Conservation (phyloP, 495 filamentous ascomycete species). For the Neurospora cerealis region DNA sequence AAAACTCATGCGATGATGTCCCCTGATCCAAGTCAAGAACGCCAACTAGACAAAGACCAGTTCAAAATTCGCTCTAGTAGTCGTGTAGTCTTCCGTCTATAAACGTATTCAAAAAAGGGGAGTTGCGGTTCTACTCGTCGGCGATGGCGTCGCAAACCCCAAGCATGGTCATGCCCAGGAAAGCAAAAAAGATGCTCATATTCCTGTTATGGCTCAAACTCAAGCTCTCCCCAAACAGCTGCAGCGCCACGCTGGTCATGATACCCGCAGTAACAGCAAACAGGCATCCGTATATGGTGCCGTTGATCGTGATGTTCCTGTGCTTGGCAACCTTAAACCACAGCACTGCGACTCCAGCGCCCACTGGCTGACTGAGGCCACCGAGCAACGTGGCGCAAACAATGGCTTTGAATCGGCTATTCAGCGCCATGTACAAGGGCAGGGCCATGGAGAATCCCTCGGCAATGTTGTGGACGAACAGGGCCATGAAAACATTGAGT, state of each 20-base stretch:
- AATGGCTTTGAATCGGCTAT: slow-evolving; percentile 67
- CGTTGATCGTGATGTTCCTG: slow-evolving; percentile 44
- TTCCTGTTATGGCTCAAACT: slow-evolving; percentile 68
- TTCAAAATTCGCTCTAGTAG: background rate
- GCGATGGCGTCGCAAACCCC: slow-evolving; percentile 72
- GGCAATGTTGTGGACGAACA: slow-evolving; percentile 96
- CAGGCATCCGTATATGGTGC: slow-evolving; percentile 74
- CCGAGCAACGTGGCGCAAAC: slow-evolving; percentile 75
- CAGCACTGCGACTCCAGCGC: slow-evolving; percentile 71
- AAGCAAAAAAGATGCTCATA: slow-evolving; percentile 75
- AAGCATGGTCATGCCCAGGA: slow-evolving; percentile 82
- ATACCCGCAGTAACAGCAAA: slow-evolving; percentile 88
- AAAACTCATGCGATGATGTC: background rate
- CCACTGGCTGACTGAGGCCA: slow-evolving; percentile 76
- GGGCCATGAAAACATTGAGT: slow-evolving; percentile 82
- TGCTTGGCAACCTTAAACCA: slow-evolving; percentile 61
- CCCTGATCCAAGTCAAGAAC: background rate
- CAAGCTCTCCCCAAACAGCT: slow-evolving; percentile 80
- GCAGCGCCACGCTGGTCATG: slow-evolving; percentile 85
- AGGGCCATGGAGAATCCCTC: slow-evolving; percentile 93
- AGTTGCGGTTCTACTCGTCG: background rate
- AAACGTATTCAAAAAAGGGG: background rate
- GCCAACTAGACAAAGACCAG: background rate
- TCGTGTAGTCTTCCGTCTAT: background rate
- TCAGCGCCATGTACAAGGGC: slow-evolving; percentile 79